Percentiles rank a stretch among this genome's conserved stretches.
Evolutionary conservation across 1,284 basidiomycete genomes (phyloP).

Genomic region (Pseudozyma flocculosa): DNA sequence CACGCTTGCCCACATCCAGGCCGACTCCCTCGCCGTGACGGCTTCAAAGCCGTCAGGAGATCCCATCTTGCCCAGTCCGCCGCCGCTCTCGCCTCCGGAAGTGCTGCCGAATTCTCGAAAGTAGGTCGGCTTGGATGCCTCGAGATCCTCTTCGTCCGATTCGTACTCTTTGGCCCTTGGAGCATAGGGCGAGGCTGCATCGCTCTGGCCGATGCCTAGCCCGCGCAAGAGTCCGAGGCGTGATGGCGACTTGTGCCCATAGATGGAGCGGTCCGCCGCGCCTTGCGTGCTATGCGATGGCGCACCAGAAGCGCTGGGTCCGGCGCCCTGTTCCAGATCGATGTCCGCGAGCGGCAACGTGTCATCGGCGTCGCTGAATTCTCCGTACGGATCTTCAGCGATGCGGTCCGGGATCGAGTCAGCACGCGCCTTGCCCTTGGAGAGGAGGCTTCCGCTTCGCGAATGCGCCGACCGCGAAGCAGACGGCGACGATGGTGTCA

Average conservation of each 20-base stretch:
- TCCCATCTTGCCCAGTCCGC: not conserved
- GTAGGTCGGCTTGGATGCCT: not conserved
- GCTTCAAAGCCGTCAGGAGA: slow-evolving; percentile 19
- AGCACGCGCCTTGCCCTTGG: not conserved
- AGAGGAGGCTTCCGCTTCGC: too few relatives aligned
- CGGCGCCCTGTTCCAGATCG: not conserved
- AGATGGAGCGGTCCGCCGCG: not conserved
- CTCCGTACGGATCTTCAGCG: too few relatives aligned
- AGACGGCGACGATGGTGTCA: too few relatives aligned
- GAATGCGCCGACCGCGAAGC: too few relatives aligned
- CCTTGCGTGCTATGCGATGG: too few relatives aligned
- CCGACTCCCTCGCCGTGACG: slow-evolving; percentile 16
- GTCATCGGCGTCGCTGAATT: not conserved
- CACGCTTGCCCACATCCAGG: slow-evolving; percentile 27
- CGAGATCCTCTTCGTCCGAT: not conserved
- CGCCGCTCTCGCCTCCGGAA: too few relatives aligned
- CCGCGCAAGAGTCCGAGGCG: not conserved
- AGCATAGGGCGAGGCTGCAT: too few relatives aligned
- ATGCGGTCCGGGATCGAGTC: too few relatives aligned
- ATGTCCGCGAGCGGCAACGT: not conserved
- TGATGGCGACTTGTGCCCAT: not conserved
- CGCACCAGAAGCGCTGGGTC: too few relatives aligned
- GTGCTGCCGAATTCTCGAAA: not conserved
- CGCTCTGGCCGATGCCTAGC: too few relatives aligned
- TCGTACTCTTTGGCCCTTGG: not conserved